These are phyloP conservation scores for Paradendryphiella salina DNA, from an alignment of 2,329 filamentous ascomycete genomes.

Conservation along the genomic window DNA sequence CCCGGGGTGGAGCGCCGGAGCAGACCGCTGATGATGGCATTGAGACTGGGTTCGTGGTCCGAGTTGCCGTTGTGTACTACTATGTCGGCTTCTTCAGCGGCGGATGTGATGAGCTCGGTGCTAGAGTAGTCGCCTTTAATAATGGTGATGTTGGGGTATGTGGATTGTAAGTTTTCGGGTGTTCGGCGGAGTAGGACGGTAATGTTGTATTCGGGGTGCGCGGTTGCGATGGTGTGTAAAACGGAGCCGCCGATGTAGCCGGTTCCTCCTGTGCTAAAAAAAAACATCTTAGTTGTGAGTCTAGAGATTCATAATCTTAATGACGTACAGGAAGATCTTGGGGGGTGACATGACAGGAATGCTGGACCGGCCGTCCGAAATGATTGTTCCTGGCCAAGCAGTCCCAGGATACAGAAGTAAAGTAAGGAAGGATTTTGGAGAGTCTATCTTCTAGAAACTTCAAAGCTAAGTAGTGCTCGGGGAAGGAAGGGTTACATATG, in stretches of 20 bases:
- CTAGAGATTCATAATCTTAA: no score
- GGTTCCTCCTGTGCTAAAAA: conserved; percentile 54
- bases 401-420: no score
- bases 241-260: conserved; percentile 60
- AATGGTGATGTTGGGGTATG: conserved; percentile 51
- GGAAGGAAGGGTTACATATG: no score
- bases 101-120: conserved; percentile 49
- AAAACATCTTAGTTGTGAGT: not conserved
- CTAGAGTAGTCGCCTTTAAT: conserved; percentile 56
- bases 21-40: conserved; percentile 58
- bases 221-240: conserved; percentile 51
- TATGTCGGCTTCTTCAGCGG: conserved; percentile 55
- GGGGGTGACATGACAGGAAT: conserved; percentile 30
- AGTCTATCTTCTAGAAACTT: no score
- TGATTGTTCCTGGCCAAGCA: no score
- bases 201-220: conserved; percentile 54
- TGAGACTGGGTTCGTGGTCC: conserved; percentile 37
- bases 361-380: no score
- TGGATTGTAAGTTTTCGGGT: conserved; percentile 29
- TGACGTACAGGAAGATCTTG: conserved; percentile 39
- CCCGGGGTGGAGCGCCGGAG: conserved; percentile 49
- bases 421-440: no score
- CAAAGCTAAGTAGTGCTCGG: no score
- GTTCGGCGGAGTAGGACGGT: conserved; percentile 52
- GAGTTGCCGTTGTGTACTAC: conserved; percentile 48